These are phyloP conservation scores for Talaromyces sp. DNA, from an alignment of 2,329 filamentous ascomycete species.

Conservation along the genomic window DNA sequence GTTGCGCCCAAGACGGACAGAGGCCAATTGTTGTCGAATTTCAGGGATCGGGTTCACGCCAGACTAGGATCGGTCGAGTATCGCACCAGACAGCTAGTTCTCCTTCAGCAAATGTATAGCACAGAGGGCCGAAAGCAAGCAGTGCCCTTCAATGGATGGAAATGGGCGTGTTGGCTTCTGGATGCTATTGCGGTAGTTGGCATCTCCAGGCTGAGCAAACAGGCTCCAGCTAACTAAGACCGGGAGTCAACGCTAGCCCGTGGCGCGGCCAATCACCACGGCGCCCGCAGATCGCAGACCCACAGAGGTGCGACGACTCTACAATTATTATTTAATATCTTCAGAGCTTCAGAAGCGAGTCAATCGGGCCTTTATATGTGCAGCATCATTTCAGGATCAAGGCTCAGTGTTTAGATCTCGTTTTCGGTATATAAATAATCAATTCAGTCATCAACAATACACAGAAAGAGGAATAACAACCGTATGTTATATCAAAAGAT, in stretches of 20 bases:
- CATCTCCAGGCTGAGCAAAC: background rate
- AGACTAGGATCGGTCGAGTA: background rate
- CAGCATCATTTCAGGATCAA: no score
- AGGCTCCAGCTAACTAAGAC: constrained; percentile 2
- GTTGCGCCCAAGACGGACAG: constrained; percentile 2
- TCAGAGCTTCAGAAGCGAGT: no score
- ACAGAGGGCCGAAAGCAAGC: background rate
- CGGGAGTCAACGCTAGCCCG: constrained; percentile 1
- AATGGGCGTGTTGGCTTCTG: constrained; percentile 6
- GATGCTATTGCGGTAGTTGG: background rate
- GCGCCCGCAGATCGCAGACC: constrained; percentile 8
- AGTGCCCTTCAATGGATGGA: constrained; percentile 7
- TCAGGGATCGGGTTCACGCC: background rate
- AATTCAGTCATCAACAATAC: no score
- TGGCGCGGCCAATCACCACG: constrained; percentile 3
- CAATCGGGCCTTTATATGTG: no score
- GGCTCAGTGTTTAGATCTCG: no score
- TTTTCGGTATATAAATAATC: no score
- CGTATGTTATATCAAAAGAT: no score
- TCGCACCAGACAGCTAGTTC: background rate
- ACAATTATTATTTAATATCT: no score
- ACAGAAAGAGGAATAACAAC: no score
- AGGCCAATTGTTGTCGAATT: background rate
- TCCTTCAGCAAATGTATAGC: background rate
- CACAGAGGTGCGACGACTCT: background rate